Conservation (phyloP, 2,329 filamentous ascomycete genomes). For the Plenodomus tracheiphilus region DNA sequence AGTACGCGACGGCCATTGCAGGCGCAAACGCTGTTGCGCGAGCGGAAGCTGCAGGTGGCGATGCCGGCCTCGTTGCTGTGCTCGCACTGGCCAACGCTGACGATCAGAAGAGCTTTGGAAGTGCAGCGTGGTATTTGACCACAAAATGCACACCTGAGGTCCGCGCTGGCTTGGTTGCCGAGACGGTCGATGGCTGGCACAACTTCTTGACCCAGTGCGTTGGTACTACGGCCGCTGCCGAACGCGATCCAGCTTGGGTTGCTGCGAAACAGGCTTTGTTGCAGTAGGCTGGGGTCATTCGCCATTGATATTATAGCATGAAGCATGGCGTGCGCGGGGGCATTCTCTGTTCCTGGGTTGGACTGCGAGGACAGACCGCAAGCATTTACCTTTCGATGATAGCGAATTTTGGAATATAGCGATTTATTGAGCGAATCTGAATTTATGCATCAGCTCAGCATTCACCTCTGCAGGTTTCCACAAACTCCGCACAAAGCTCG, state of each 20-base stretch:
- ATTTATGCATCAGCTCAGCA: too few relatives aligned
- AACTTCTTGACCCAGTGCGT: constrained; percentile 60
- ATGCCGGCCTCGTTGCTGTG: constrained; percentile 45
- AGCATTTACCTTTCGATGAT: neutral
- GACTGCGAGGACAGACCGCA: neutral
- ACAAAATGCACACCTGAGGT: constrained; percentile 57
- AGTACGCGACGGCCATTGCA: constrained; percentile 58
- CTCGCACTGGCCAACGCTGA: constrained; percentile 54
- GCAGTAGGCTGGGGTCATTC: constrained; percentile 12
- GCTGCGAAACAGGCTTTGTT: constrained; percentile 42
- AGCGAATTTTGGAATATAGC: neutral
- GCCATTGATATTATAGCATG: neutral
- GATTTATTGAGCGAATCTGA: too few relatives aligned
- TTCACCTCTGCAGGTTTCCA: neutral
- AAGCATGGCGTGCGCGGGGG: neutral
- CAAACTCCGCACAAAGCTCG: too few relatives aligned
- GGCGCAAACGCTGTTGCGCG: constrained; percentile 37
- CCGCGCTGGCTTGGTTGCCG: constrained; percentile 50
- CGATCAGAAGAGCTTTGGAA: constrained; percentile 58
- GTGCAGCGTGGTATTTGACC: constrained; percentile 64
- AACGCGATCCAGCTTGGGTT: constrained; percentile 55
- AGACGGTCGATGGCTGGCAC: constrained; percentile 55
- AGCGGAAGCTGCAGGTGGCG: constrained; percentile 38
- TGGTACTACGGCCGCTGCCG: constrained; percentile 51
- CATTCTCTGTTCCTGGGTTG: neutral